Evolutionary conservation across 495 filamentous ascomycete genomes (phyloP).

Genomic region (Daldinia bambusicola): DNA sequence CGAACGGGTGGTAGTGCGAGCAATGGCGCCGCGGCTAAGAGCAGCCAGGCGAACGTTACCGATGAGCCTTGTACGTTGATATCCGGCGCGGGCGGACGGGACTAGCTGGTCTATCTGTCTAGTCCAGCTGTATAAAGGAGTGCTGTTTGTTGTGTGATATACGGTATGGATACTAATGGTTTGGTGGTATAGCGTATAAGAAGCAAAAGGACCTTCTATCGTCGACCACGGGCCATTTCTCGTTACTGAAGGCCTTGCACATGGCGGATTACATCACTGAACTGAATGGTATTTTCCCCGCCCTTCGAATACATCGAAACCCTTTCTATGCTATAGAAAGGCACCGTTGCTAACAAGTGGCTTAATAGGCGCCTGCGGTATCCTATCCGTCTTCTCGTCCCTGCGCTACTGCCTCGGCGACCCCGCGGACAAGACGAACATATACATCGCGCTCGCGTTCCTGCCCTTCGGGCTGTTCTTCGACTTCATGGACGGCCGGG

Average conservation of each 20-base stretch:
- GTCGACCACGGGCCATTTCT: slow-evolving; percentile 77
- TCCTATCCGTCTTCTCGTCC: slow-evolving; percentile 95
- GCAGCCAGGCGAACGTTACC: slow-evolving; percentile 26
- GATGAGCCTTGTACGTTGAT: slow-evolving; percentile 48
- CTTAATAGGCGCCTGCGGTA: slow-evolving; percentile 75
- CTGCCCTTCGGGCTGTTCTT: slow-evolving; percentile 97
- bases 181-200: slow-evolving; percentile 67
- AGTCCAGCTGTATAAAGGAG: background rate
- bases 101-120: too few species aligned
- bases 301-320: background rate
- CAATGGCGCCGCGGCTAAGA: slow-evolving; percentile 54
- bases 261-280: slow-evolving; percentile 96
- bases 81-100: background rate
- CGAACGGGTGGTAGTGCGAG: slow-evolving; percentile 54
- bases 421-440: slow-evolving; percentile 67
- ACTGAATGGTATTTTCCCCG: slow-evolving; percentile 80
- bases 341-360: slow-evolving; percentile 13
- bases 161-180: slow-evolving; percentile 18
- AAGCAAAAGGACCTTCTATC: slow-evolving; percentile 89
- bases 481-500: slow-evolving; percentile 97
- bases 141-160: background rate
- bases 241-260: slow-evolving; percentile 80
- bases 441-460: slow-evolving; percentile 85
- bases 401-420: slow-evolving; percentile 91
- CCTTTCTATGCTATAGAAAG: background rate